Base-by-base conservation (phyloP, 2,329 filamentous ascomycete genomes). In the Xylaria hypoxylon region DNA sequence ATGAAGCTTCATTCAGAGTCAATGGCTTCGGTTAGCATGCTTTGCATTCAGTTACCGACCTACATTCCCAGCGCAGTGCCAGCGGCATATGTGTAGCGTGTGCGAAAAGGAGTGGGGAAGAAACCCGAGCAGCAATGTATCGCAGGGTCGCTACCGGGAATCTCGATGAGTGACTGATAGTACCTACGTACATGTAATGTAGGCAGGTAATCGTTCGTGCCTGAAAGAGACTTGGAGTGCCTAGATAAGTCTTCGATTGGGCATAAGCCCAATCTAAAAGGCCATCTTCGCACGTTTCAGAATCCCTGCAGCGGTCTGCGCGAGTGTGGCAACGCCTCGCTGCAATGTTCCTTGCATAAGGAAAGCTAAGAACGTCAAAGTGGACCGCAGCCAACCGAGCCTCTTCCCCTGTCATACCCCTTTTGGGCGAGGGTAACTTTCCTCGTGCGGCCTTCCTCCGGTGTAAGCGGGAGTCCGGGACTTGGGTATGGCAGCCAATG, bases 321-420 rank as follows among this genome's bases (percentile, higher is more conserved):
- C 62, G 45, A 47, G 48, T 24, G 42, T 61, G 56, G 62, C 59
- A 57, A 68, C 61, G 61, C 53, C 40, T 59, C 44, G 57, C 65
- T 61, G 57, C 62, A 61, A 65, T 59, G 62, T 68, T 65, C 62
- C 66, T 68, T 68, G 66, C 66, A 65, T 59, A 24, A 62, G 26
- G 35, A 56, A 56, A 22, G 58, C 66, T 48, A 62, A 65, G 59
- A 35, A 35, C 40, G 22, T 38, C 55, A 42, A 51, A 44, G 26
- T 59, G 44, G 61, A 56, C 65, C 65, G 60, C 22, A 45, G 19
- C 47, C 56, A 56, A n/a, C 24, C 8, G 15, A 48, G 44, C 56
- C 44, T 60, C 42, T 45, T 55, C 56, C 61, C 65, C 57, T 67
- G 64, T 50, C 55, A 52, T 64, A 35, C 56, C 65, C 65, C 65